phyloP scores from a whole-genome alignment of 805 yeast species.

The Suhomyces faveliae region DNA sequence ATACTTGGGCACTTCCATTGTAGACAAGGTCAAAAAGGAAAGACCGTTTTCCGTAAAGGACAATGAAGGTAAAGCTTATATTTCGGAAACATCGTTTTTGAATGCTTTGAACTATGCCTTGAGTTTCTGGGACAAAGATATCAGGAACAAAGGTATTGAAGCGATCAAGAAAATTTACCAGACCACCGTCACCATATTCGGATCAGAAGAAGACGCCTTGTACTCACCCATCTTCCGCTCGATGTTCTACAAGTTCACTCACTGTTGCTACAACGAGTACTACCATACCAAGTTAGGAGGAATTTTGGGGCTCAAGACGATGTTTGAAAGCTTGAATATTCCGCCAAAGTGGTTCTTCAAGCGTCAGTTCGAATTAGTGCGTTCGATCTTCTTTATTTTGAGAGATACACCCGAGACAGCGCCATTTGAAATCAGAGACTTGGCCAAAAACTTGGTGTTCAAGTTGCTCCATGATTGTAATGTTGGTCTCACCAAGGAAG shows the following conservation, averaged over 20 bases:
- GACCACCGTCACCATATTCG: slow-evolving; percentile 66
- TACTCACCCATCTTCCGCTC: slow-evolving; percentile 74
- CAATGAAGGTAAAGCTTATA: slow-evolving; percentile 70
- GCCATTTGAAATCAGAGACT: slow-evolving; percentile 71
- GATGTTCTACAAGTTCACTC: slow-evolving; percentile 79
- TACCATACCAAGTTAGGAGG: slow-evolving; percentile 89
- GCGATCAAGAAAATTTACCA: slow-evolving; percentile 62
- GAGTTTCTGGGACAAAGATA: slow-evolving; percentile 70
- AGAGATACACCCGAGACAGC: slow-evolving; percentile 89
- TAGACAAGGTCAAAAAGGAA: slow-evolving; percentile 64
- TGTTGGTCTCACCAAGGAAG: slow-evolving; percentile 54
- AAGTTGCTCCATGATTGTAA: slow-evolving; percentile 67
- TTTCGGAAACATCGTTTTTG: slow-evolving; percentile 68
- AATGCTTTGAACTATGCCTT: slow-evolving; percentile 78
- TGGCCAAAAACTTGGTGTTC: slow-evolving; percentile 67
- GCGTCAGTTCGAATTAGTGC: slow-evolving; percentile 78
- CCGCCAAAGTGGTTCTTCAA: slow-evolving; percentile 72
- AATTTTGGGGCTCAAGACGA: slow-evolving; percentile 72
- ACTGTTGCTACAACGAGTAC: slow-evolving; percentile 86
- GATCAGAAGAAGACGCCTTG: slow-evolving; percentile 59
- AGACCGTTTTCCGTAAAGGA: slow-evolving; percentile 73
- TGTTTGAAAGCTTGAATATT: slow-evolving; percentile 65
- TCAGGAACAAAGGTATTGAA: slow-evolving; percentile 67
- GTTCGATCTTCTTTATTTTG: slow-evolving; percentile 85
- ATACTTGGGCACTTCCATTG: slow-evolving; percentile 70